Evolutionary conservation across 352 stramenopile genomes (phyloP), one percentile per base, ranked within the genome.

Genomic region (Globisporangium echinulatum): DNA sequence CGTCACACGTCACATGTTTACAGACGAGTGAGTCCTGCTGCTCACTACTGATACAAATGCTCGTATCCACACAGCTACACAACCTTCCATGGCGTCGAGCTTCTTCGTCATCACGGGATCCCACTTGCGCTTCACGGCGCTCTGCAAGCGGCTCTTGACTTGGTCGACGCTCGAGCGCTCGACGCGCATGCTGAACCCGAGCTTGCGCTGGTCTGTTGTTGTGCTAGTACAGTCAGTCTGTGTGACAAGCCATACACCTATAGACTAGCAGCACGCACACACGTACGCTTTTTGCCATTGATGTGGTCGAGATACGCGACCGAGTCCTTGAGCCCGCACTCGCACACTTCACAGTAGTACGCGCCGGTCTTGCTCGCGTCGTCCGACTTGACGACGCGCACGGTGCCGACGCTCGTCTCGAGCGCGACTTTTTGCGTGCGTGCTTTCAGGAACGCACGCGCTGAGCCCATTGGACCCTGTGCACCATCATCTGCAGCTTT

Each of bases 281-380:
- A 86, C 83, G 58, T 60, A 97, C 88, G 92, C 65, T 94, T 93
- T 82, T 97, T 97, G 63, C 92, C 92, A 68, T 98, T 98, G 72
- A 98, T 96, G 63, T 98, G 92, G 71, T 97, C 92, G 51, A 98
- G 70, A 59, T 97, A 98, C 58, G 88, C 89, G 50, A 96, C 83
- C 52, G 87, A 97, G 66, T 98, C 92, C 71, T 97, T 97, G 43
- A 97, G 72, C 4, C 83, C 77, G 63, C 77, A 88, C 59, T 97
- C 92, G 58, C 92, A 98, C 25, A 97, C 88, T 61, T 97, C 92
- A 58, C 92, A 98, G 62, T 82, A 97, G 70, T 94, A 98, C 2
- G 90, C 92, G 25, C 87, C 88, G 57, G 54, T 77, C 59, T 90
- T 87, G 59, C 71, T 85, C 15, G 82, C 63, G 19, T 96, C 85